Conservation (phyloP, 305 asterid species). For the Galium porrigens region DNA sequence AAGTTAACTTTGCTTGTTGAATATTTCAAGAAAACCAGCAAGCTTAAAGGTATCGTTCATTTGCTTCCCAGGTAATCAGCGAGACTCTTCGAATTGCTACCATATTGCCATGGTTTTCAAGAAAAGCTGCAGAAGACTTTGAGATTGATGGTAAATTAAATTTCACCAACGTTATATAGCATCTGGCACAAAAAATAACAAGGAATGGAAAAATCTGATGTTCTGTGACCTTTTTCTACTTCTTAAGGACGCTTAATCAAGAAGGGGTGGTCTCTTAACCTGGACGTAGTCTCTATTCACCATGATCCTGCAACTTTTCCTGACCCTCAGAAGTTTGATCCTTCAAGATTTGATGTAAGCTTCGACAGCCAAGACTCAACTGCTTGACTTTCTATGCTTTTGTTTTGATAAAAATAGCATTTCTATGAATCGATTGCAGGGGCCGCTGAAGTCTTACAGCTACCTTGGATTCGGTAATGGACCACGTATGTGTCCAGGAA, state of each 20-base stretch:
- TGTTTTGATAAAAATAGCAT: background rate
- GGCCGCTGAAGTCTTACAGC: conserved; percentile 51
- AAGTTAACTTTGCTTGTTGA: background rate
- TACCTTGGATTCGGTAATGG: conserved; percentile 77
- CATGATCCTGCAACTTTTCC: conserved; percentile 52
- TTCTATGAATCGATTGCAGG: conserved; percentile 28
- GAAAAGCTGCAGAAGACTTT: conserved; percentile 74
- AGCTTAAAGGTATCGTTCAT: background rate
- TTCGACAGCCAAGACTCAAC: conserved; percentile 4
- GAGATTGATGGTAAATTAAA: conserved; percentile 53
- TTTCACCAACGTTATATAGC: conserved; percentile 2
- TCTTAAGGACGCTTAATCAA: conserved; percentile 44
- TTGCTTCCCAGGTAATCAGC: conserved; percentile 38
- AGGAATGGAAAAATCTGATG: background rate
- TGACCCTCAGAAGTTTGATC: conserved; percentile 57
- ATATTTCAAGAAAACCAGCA: background rate
- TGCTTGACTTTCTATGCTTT: background rate
- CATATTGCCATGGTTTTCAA: conserved; percentile 67
- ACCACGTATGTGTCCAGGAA: conserved; percentile 80
- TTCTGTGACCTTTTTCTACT: conserved; percentile 7
- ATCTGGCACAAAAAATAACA: background rate
- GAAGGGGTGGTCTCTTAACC: conserved; percentile 64
- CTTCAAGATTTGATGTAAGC: conserved; percentile 60
- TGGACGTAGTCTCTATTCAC: conserved; percentile 73
- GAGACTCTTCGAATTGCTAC: conserved; percentile 76